Base-by-base conservation (phyloP, 352 stramenopile genomes). In the Globisporangium paroecandrum region DNA sequence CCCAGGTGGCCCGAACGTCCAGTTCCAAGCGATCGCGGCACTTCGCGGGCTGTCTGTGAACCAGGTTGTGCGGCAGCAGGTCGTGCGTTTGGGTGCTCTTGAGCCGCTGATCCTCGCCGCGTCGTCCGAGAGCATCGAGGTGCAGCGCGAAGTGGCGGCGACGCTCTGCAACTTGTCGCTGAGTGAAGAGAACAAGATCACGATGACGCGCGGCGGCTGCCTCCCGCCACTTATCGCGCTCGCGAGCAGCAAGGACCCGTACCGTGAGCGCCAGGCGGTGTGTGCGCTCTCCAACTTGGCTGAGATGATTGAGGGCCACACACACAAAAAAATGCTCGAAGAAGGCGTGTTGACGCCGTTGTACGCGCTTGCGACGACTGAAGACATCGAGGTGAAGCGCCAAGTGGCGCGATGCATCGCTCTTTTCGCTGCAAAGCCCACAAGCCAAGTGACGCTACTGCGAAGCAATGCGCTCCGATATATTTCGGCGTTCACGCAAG, bases 131-230 rank as follows among this genome's bases (percentile, higher is more conserved):
- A 97, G 92, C 60, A 93, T 99, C 41, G 95, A 99, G 72, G 90
- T 98, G n/a, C 92, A 98, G 73, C 83, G 95, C 25, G 96, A 99
- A 70, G 95, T 97, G 41, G 93, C 94, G 15, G 93, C 95, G n/a
- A 97, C 95, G 22, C 76, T 99, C 1, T 94, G 87, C 53, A 99
- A 99, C 69, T 72, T 99, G 58, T 97, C 96, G 10, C 72, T 99
- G n/a, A 96, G 89, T 65, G 89, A 98, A 69, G 93, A 98, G 62
- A 99, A 98, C 84, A 98, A 98, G 82, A 92, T 98, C 61, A 94
- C 92, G 9, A 98, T 99, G 84, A 89, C 92, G 9, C 93, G 96
- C 53, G 93, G 92, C 7, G 97, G 96, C n/a, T 98, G 93, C 43
- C 66, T 99, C 20, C 90, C 95, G 22, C 90, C 93, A 22, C 78